Evolutionary conservation across 2,329 filamentous ascomycete genomes (phyloP).

Genomic region (Ampelomyces quisqualis): DNA sequence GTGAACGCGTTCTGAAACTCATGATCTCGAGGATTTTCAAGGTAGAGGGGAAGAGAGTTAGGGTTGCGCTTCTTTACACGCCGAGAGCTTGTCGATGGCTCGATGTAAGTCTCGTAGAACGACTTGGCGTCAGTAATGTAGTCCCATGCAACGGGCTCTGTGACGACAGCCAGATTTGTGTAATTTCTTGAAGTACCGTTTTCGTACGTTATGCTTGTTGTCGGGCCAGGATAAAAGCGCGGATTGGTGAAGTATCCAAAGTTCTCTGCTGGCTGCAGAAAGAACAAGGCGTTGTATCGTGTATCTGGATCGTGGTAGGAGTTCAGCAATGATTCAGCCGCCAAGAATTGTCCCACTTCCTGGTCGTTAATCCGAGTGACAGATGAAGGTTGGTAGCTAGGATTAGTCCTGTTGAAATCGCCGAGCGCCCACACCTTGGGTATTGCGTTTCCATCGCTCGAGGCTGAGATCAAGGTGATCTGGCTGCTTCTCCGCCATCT

Average conservation of each 20-base stretch:
- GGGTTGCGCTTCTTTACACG: conserved; percentile 30
- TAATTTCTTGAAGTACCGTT: conserved; percentile 39
- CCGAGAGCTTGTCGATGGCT: conserved; percentile 10
- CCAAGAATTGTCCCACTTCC: conserved; percentile 39
- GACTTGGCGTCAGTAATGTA: conserved; percentile 38
- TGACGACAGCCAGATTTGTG: conserved; percentile 33
- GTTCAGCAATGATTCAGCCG: conserved; percentile 32
- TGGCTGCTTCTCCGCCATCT: conserved; percentile 33
- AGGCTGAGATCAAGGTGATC: conserved; percentile 35
- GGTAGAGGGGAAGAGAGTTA: conserved; percentile 25
- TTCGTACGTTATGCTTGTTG: conserved; percentile 35
- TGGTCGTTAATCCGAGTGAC: conserved; percentile 43
- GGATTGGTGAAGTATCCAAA: conserved; percentile 36
- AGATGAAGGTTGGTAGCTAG: conserved; percentile 33
- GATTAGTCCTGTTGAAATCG: conserved; percentile 35
- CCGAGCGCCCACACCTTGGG: conserved; percentile 36
- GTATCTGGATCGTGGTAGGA: conserved; percentile 46
- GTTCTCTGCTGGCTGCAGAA: conserved; percentile 35
- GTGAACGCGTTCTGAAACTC: conserved; percentile 24
- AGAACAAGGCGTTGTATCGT: conserved; percentile 45
- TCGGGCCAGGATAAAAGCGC: conserved; percentile 35
- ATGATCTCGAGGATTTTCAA: conserved; percentile 33
- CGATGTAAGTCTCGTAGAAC: conserved; percentile 45
- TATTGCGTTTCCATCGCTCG: conserved; percentile 29
- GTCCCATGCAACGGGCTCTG: conserved; percentile 28